phyloP scores from a whole-genome alignment of 2,329 filamentous ascomycete genomes.

The Tolypocladium tropicale region DNA sequence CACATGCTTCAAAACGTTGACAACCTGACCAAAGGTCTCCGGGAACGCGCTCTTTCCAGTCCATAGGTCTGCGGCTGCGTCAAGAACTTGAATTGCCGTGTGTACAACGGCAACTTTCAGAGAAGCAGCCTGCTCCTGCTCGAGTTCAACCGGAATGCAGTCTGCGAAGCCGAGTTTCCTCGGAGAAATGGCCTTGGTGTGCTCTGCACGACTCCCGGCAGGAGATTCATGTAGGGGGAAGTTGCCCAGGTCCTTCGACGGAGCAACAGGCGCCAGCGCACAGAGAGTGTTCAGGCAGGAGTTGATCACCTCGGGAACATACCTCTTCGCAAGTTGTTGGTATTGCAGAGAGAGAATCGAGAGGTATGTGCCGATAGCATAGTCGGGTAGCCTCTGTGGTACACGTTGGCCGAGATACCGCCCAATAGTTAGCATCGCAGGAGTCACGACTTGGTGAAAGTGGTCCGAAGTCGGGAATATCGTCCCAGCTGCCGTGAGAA shows the following conservation, averaged over 20 bases:
- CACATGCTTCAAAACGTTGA: conserved; percentile 51
- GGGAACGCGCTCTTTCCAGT: conserved; percentile 59
- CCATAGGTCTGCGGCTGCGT: conserved; percentile 64
- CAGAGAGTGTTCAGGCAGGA: conserved; percentile 68
- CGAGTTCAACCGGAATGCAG: conserved; percentile 29
- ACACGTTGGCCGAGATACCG: conserved; percentile 74
- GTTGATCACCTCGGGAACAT: conserved; percentile 79
- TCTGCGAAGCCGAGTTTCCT: conserved; percentile 52
- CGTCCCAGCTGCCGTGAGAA: conserved; percentile 73
- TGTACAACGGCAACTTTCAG: conserved; percentile 50
- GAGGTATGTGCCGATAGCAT: conserved; percentile 68
- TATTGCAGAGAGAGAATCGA: conserved; percentile 72
- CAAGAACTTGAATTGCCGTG: conserved; percentile 55
- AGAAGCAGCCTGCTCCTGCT: conserved; percentile 19
- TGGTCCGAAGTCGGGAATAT: conserved; percentile 95
- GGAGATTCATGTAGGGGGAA: conserved; percentile 54
- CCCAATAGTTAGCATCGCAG: conserved; percentile 74
- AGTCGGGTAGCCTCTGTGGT: conserved; percentile 53
- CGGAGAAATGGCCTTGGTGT: conserved; percentile 26
- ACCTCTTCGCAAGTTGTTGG: conserved; percentile 73
- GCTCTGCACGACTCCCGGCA: conserved; percentile 37
- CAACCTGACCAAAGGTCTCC: conserved; percentile 65
- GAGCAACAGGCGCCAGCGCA: conserved; percentile 49
- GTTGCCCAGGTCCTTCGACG: conserved; percentile 34
- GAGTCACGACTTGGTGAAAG: conserved; percentile 91